Evolutionary conservation across 495 filamentous ascomycete species (phyloP).

Genomic region (Beverwykella pulmonaria): DNA sequence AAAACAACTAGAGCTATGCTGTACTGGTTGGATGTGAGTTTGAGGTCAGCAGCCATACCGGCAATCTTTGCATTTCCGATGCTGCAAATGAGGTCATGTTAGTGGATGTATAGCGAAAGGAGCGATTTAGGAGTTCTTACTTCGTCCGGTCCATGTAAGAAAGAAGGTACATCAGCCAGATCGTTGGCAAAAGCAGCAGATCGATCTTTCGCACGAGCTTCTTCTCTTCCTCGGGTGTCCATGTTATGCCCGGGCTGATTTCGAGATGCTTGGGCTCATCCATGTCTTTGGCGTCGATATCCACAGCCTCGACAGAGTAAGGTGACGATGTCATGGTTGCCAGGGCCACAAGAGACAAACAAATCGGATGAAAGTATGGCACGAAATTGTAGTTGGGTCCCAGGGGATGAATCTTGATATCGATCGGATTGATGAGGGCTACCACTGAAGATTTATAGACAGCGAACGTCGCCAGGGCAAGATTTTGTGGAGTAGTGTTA

Average conservation of each 20-base stretch:
- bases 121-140: neutral
- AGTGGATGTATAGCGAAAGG: neutral
- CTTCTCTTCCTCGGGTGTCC: conserved; percentile 33
- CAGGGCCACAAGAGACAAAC: neutral
- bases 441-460: conserved; percentile 11
- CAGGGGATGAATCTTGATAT: neutral
- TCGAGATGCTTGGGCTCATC: neutral
- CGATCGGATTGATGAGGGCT: neutral
- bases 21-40: conserved; percentile 69
- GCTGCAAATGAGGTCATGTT: neutral
- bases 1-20: conserved; percentile 80
- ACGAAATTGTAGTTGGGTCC: too few species aligned
- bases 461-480: neutral
- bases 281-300: conserved; percentile 14
- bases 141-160: conserved; percentile 75
- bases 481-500: neutral
- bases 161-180: conserved; percentile 80
- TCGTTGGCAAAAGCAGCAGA: conserved; percentile 69
- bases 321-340: neutral
- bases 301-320: conserved; percentile 1
- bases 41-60: conserved; percentile 63
- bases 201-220: conserved; percentile 70
- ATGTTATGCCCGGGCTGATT: neutral
- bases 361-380: too few species aligned
- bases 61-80: conserved; percentile 82